These are phyloP conservation scores for Geranium rotundifolium DNA, from an alignment of 345 rosid genomes.

Conservation along the genomic window DNA sequence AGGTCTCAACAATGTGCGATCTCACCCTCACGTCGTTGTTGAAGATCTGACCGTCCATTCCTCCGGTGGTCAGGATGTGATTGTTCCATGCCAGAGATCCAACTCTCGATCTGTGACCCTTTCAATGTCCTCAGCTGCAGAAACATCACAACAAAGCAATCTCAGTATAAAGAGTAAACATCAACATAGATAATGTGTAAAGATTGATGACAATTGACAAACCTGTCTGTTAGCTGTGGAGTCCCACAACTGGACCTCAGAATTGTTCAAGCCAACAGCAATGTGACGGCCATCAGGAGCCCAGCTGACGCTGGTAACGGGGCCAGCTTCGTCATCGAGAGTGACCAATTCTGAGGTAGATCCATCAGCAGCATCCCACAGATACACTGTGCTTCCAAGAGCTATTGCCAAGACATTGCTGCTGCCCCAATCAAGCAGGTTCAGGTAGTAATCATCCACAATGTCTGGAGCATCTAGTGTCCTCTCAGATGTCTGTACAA, in stretches of 20 bases:
- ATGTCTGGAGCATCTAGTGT: constrained; percentile 44
- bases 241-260: constrained; percentile 47
- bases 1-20: constrained; percentile 22
- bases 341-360: constrained; percentile 45
- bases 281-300: constrained; percentile 39
- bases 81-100: constrained; percentile 36
- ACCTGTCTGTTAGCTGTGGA: constrained; percentile 22
- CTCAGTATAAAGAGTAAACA: background rate
- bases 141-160: background rate
- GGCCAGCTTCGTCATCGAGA: constrained; percentile 28
- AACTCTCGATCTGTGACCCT: constrained; percentile 27
- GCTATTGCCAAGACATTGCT: constrained; percentile 32
- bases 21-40: constrained; percentile 29
- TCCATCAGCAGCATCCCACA: constrained; percentile 41
- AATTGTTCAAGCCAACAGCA: constrained; percentile 41
- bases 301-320: constrained; percentile 46
- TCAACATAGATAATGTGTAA: background rate
- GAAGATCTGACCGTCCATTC: constrained; percentile 28
- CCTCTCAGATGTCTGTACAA: constrained; percentile 32
- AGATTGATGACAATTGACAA: background rate
- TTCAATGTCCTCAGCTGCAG: constrained; percentile 21
- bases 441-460: constrained; percentile 37
- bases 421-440: constrained; percentile 45
- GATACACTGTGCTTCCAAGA: constrained; percentile 26
- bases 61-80: constrained; percentile 33